Conservation (phyloP, 768 basidiomycete genomes). For the Udeniomyces megalosporus region DNA sequence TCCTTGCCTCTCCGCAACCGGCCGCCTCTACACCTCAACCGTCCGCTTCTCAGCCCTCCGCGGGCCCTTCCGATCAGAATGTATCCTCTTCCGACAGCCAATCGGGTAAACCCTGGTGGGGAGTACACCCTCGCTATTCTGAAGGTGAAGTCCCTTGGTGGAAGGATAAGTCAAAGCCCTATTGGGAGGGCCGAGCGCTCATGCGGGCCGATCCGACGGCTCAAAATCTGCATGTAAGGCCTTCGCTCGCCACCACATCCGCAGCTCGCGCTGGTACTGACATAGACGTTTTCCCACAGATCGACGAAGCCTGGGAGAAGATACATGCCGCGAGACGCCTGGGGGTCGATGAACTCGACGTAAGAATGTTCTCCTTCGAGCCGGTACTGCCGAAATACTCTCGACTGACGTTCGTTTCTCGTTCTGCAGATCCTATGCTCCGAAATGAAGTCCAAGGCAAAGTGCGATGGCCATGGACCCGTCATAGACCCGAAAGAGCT, state of each 20-base stretch:
- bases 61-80: neutral
- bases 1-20: neutral
- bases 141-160: no score
- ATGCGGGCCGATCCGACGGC: no score
- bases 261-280: neutral
- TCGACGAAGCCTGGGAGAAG: neutral
- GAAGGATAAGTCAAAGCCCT: no score
- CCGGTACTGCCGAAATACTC: constrained; percentile 49
- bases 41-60: neutral
- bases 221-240: neutral
- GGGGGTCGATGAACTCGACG: neutral
- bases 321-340: neutral
- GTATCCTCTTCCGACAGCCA: neutral
- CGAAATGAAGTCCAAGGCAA: constrained; percentile 65
- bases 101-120: neutral
- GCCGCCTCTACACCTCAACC: neutral
- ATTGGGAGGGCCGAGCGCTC: no score
- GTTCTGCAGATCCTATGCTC: constrained; percentile 64
- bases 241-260: neutral
- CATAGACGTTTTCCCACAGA: neutral
- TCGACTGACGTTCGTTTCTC: constrained; percentile 64
- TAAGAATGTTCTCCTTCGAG: neutral
- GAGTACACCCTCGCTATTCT: no score
- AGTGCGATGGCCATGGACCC: constrained; percentile 46
- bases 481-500: constrained; percentile 2